These are phyloP conservation scores for Gypsophila paniculata DNA, from an alignment of 179 eudicot species.

Conservation along the genomic window DNA sequence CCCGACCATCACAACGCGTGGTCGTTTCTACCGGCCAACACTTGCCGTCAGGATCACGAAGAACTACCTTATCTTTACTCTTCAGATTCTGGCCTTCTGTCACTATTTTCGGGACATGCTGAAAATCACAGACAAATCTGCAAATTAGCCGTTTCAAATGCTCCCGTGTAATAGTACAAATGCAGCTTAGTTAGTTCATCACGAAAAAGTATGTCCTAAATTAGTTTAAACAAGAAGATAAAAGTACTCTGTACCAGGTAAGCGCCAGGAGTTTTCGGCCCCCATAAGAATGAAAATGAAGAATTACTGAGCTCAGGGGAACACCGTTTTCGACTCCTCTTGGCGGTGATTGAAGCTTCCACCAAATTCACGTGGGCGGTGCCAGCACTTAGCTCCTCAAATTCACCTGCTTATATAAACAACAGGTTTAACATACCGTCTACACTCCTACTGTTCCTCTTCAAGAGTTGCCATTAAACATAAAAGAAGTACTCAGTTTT, in stretches of 20 bases:
- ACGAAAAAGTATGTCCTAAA: background rate
- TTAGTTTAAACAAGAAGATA: background rate
- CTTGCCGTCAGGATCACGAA: slow-evolving; percentile 32
- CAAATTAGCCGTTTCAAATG: background rate
- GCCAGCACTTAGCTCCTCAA: slow-evolving; percentile 13
- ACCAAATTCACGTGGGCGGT: slow-evolving; percentile 2
- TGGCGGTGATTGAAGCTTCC: slow-evolving; percentile 14
- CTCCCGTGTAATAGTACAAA: background rate
- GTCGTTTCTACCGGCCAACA: slow-evolving; percentile 31
- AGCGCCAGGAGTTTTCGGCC: slow-evolving; percentile 8
- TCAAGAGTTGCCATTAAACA: background rate
- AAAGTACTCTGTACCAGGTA: slow-evolving; percentile 22
- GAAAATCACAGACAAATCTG: slow-evolving; percentile 9
- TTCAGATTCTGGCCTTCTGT: slow-evolving; percentile 16
- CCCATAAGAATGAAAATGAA: slow-evolving; percentile 26
- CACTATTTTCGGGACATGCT: slow-evolving; percentile 28
- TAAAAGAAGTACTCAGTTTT: background rate
- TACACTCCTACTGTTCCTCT: no score
- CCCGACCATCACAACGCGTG: slow-evolving; percentile 12
- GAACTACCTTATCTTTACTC: slow-evolving; percentile 21
- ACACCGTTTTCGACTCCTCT: background rate
- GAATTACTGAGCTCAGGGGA: slow-evolving; percentile 9
- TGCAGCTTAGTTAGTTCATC: background rate
- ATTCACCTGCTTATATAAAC: slow-evolving; percentile 23
- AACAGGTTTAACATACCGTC: background rate